Evolutionary conservation across 306 rosid species (phyloP).

Genomic region (Cicer arietinum): DNA sequence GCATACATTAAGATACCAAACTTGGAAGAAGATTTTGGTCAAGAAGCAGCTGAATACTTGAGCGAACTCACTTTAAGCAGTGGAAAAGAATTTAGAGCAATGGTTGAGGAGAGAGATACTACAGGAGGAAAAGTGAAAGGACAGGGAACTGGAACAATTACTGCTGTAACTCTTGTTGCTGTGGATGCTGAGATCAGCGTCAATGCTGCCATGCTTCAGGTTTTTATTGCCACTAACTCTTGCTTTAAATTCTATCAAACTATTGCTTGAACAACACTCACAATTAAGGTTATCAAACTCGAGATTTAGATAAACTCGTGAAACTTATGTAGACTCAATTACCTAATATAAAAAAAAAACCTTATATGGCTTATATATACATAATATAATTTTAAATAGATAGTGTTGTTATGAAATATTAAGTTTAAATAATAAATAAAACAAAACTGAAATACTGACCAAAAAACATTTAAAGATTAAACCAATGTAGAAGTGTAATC

Average conservation of each 20-base stretch:
- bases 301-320: no score
- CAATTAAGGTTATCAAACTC: no score
- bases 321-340: no score
- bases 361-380: no score
- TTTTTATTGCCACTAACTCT: slow-evolving; percentile 39
- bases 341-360: no score
- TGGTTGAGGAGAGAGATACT: slow-evolving; percentile 84
- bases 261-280: background rate
- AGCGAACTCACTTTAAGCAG: slow-evolving; percentile 65
- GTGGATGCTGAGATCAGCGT: slow-evolving; percentile 85
- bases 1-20: slow-evolving; percentile 82
- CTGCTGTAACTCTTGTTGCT: slow-evolving; percentile 80
- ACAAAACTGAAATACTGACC: no score
- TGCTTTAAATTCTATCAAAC: slow-evolving; percentile 34
- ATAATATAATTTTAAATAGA: no score
- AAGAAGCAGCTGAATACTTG: slow-evolving; percentile 89
- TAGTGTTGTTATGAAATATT: no score
- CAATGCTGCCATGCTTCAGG: slow-evolving; percentile 94
- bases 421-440: no score
- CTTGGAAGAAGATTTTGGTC: slow-evolving; percentile 92
- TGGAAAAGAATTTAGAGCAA: slow-evolving; percentile 83
- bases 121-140: slow-evolving; percentile 91
- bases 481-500: no score
- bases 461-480: no score
- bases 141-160: slow-evolving; percentile 88